phyloP scores from a whole-genome alignment of 345 rosid genomes.

The Bruguiera sexangula region DNA sequence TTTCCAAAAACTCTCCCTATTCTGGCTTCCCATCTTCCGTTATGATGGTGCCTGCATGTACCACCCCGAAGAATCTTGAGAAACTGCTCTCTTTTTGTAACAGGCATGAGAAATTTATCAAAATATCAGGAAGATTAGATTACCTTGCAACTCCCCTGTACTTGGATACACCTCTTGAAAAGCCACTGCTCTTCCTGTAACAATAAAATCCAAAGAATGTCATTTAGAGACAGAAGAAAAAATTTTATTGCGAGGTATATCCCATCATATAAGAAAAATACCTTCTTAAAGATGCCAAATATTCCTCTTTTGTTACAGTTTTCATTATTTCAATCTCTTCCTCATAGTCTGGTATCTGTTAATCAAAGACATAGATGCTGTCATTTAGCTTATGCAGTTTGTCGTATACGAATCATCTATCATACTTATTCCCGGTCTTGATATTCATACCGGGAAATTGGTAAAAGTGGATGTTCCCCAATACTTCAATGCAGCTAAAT shows the following conservation, averaged over 20 bases:
- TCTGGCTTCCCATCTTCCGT: slow-evolving; percentile 79
- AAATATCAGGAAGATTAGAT: slow-evolving; percentile 9
- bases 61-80: neutral
- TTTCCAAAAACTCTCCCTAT: slow-evolving; percentile 70
- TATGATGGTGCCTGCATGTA: slow-evolving; percentile 58
- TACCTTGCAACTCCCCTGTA: slow-evolving; percentile 73
- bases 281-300: slow-evolving; percentile 67
- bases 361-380: neutral
- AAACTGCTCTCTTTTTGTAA: neutral
- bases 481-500: slow-evolving; percentile 63
- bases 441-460: slow-evolving; percentile 47
- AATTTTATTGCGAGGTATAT: neutral
- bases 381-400: neutral
- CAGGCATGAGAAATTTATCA: neutral
- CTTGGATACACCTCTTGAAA: slow-evolving; percentile 71
- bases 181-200: slow-evolving; percentile 64
- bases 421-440: neutral
- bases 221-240: neutral
- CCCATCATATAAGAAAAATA: slow-evolving; percentile 7
- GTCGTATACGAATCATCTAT: neutral
- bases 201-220: neutral
- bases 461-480: slow-evolving; percentile 67
- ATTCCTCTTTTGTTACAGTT: slow-evolving; percentile 58
- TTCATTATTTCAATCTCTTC: slow-evolving; percentile 59
- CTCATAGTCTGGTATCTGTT: slow-evolving; percentile 54